Evolutionary conservation across 2,329 filamentous ascomycete species (phyloP).

Genomic region (Penicillium verrucosum): DNA sequence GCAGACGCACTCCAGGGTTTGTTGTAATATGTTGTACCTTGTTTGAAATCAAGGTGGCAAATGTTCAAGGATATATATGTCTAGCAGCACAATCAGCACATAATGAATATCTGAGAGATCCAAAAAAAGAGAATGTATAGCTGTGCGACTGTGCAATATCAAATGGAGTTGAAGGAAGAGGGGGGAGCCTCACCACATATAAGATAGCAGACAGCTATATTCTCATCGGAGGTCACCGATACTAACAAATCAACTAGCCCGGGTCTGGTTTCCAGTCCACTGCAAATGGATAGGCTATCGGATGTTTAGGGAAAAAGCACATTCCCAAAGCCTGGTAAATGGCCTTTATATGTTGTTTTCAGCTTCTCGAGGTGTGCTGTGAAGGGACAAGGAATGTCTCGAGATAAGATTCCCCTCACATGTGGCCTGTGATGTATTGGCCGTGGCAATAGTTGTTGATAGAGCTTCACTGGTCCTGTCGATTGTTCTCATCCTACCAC

Average conservation of each 20-base stretch:
- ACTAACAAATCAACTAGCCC: background rate
- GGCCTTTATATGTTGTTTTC: constrained; percentile 5
- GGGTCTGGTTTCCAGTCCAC: background rate
- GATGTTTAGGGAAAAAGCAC: background rate
- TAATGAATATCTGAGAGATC: background rate
- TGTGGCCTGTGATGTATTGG: background rate
- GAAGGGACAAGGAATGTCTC: background rate
- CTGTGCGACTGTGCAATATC: constrained; percentile 8
- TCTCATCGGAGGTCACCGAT: constrained; percentile 25
- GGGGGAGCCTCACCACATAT: constrained; percentile 10
- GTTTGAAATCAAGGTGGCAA: background rate
- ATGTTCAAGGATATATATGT: background rate
- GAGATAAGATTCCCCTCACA: background rate
- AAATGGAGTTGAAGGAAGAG: constrained; percentile 1
- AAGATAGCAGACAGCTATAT: constrained; percentile 13
- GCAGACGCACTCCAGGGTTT: background rate
- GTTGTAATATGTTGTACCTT: background rate
- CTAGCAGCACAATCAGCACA: constrained; percentile 4
- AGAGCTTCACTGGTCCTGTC: too few species aligned
- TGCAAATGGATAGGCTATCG: background rate
- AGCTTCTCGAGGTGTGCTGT: background rate
- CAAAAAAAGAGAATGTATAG: constrained; percentile 9
- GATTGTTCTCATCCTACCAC: background rate
- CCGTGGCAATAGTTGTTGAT: constrained; percentile 2
- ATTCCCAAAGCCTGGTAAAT: background rate